These are phyloP conservation scores for Saraca asoca DNA, from an alignment of 331 rosid genomes.

Conservation along the genomic window DNA sequence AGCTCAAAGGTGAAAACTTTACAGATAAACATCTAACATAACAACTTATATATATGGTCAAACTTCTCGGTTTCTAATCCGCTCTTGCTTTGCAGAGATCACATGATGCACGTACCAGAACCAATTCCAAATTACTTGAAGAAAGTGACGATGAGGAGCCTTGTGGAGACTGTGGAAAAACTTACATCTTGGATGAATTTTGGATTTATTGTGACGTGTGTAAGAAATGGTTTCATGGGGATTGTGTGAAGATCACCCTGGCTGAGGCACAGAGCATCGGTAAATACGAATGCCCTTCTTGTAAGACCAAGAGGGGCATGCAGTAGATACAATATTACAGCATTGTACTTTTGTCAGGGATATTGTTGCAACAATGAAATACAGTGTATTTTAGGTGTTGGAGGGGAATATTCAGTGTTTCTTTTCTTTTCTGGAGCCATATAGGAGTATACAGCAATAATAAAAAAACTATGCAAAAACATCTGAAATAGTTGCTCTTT, in stretches of 20 bases:
- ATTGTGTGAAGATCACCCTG: constrained; percentile 66
- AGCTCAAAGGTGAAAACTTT: constrained; percentile 50
- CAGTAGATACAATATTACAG: constrained; percentile 31
- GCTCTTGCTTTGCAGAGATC: constrained; percentile 48
- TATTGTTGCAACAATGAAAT: constrained; percentile 21
- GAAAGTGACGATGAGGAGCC: constrained; percentile 57
- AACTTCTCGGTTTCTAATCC: constrained; percentile 15
- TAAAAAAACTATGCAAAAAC: too few species aligned
- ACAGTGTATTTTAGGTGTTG: constrained; percentile 20
- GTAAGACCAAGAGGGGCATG: constrained; percentile 51
- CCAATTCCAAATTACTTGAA: constrained; percentile 45
- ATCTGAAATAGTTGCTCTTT: not conserved
- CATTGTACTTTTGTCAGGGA: constrained; percentile 9
- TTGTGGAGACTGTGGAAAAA: constrained; percentile 54
- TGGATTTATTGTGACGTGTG: constrained; percentile 72
- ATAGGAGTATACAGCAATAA: too few species aligned
- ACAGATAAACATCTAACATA: not conserved
- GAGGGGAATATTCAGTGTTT: not conserved
- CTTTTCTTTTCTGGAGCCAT: too few species aligned
- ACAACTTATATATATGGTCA: not conserved
- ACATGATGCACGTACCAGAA: constrained; percentile 45
- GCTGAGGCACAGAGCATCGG: constrained; percentile 56
- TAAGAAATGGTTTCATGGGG: constrained; percentile 65
- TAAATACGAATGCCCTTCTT: constrained; percentile 60
- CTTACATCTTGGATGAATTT: constrained; percentile 55